Percentiles rank a stretch among this genome's conserved stretches.
phyloP scores from a whole-genome alignment of 2,329 filamentous ascomycete genomes.

The Madurella mycetomatis region DNA sequence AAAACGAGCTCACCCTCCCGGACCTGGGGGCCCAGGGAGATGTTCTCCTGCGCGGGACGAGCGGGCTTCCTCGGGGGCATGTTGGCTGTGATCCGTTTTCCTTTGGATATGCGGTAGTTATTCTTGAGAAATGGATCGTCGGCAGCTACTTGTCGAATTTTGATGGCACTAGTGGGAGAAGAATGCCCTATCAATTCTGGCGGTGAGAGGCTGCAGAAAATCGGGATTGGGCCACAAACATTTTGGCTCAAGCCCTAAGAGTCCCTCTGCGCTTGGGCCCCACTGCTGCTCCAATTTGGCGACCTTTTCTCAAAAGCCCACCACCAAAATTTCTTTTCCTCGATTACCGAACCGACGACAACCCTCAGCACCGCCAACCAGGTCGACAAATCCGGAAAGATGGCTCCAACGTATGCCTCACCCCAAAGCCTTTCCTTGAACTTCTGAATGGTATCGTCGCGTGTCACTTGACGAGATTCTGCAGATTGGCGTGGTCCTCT shows the following conservation, averaged over 20 bases:
- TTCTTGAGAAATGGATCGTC: slow-evolving; percentile 24
- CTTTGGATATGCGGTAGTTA: slow-evolving; percentile 25
- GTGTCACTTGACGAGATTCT: slow-evolving; percentile 36
- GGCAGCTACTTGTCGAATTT: slow-evolving; percentile 20
- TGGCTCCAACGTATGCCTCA: slow-evolving; percentile 32
- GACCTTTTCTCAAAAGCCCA: slow-evolving; percentile 17
- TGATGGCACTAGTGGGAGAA: slow-evolving; percentile 20
- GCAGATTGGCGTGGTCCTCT: slow-evolving; percentile 82
- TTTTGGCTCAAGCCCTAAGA: slow-evolving; percentile 27
- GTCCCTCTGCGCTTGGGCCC: slow-evolving; percentile 15
- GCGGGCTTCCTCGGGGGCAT: slow-evolving; percentile 95
- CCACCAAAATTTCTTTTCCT: slow-evolving; percentile 14
- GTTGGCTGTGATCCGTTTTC: slow-evolving; percentile 43
- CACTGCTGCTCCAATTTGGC: slow-evolving; percentile 11
- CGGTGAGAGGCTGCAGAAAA: slow-evolving; percentile 25
- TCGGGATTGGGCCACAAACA: slow-evolving; percentile 10
- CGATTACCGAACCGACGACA: slow-evolving; percentile 20
- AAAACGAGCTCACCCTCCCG: slow-evolving; percentile 89
- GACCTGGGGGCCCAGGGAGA: slow-evolving; percentile 94
- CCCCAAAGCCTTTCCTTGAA: slow-evolving; percentile 18
- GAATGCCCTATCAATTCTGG: slow-evolving; percentile 25
- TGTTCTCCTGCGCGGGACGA: slow-evolving; percentile 88
- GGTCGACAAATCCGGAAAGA: slow-evolving; percentile 33
- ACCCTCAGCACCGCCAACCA: slow-evolving; percentile 29
- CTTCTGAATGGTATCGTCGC: slow-evolving; percentile 25